Evolutionary conservation across 331 rosid genomes (phyloP).

Genomic region (Acacia concinna): DNA sequence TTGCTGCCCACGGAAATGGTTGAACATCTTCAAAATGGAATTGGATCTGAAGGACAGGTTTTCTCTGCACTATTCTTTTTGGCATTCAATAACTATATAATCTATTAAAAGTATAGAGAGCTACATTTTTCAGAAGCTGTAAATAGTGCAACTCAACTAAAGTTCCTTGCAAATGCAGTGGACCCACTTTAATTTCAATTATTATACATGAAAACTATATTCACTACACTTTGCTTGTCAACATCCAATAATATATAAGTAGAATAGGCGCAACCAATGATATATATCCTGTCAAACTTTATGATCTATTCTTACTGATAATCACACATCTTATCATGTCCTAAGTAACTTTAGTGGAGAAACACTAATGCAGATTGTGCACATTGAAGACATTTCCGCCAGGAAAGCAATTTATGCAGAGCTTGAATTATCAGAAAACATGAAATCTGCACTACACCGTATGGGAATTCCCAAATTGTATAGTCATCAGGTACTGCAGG

Average conservation of each 20-base stretch:
- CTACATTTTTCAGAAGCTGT: neutral
- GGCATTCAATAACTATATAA: neutral
- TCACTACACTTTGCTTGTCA: constrained; percentile 25
- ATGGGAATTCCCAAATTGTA: constrained; percentile 77
- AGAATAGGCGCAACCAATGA: constrained; percentile 4
- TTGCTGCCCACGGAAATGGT: constrained; percentile 72
- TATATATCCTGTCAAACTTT: constrained; percentile 14
- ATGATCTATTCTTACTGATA: constrained; percentile 17
- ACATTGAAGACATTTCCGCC: constrained; percentile 69
- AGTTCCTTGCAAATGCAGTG: neutral
- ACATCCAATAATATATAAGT: constrained; percentile 1
- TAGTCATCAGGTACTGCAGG: constrained; percentile 76
- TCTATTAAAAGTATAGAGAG: neutral
- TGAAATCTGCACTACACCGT: constrained; percentile 56
- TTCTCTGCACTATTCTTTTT: neutral
- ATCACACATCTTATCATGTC: constrained; percentile 12
- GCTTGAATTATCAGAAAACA: constrained; percentile 61
- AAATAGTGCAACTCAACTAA: neutral
- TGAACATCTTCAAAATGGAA: constrained; percentile 78
- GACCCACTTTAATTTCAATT: neutral
- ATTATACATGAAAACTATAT: constrained; percentile 18
- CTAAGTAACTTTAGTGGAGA: neutral
- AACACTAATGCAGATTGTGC: constrained; percentile 60
- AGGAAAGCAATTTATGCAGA: constrained; percentile 60
- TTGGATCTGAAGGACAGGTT: constrained; percentile 85